Evolutionary conservation across 2,329 filamentous ascomycete genomes (phyloP), one percentile per base, ranked within the genome.

Genomic region (Trichoderma sp.): DNA sequence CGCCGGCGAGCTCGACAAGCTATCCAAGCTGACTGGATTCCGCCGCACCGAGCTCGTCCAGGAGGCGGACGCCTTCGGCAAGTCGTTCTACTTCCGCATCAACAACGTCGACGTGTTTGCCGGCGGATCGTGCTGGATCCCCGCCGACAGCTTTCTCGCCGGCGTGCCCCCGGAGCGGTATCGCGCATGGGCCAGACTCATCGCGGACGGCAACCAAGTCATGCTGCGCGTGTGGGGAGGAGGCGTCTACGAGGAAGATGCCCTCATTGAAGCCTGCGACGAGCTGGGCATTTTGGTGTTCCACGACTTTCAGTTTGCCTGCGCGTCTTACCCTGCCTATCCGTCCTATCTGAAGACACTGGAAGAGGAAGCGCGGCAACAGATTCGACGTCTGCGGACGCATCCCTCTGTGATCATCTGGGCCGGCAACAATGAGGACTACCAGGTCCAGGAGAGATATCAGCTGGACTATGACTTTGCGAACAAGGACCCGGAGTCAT

Each of bases 371-470:
- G 86, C 85, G 47, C 78, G 81, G 47, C 83, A 87, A 61, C 89
- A 91, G 70, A 81, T 91, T 52, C 82, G 82, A 54, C 77, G 85
- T 9, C 72, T 89, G 41, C 77, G 84, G 56, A 80, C 83, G 58
- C 86, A 88, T 68, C 83, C 91, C 0, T 91, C 85, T 0, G 83
- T 95, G 65, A 85, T 90, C 10, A 85, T 94, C 52, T 94, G 88
- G 78, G 90, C 89, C 6, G 92, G 92, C 1, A 94, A 93, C 74
- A 95, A 95, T 70, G 91, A 94, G 74, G 91, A 81, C 71, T 94
- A 94, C 73, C 88, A 92, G 74, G 88, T 93, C 14, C 86, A 89
- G 70, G 90, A 93, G 74, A 80, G 82, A 17, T 86, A 85, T 68
- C 81, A 84, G 2, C 80, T 94, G 63, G 87, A 86, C 4, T 94